phyloP scores from a whole-genome alignment of 768 basidiomycete genomes.

The Auricularia auricula-judae region DNA sequence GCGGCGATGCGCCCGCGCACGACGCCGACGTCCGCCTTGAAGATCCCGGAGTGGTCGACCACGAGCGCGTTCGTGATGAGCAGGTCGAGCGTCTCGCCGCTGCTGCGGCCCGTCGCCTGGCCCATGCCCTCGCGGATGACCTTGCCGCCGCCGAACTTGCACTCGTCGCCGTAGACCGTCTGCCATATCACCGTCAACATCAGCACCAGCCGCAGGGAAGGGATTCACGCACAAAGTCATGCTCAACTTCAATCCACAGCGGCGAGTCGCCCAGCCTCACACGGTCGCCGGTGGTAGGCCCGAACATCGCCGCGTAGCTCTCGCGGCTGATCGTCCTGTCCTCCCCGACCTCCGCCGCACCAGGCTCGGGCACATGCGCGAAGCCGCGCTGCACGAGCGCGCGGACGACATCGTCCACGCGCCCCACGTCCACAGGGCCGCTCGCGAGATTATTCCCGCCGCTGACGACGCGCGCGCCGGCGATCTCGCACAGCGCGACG shows the following conservation, averaged over 20 bases:
- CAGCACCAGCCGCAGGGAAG: neutral
- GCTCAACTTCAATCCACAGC: constrained; percentile 88
- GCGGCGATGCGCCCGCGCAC: constrained; percentile 72
- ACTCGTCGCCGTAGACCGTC: constrained; percentile 91
- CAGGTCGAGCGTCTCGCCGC: constrained; percentile 67
- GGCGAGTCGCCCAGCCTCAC: constrained; percentile 81
- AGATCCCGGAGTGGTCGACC: constrained; percentile 90
- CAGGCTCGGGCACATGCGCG: constrained; percentile 56
- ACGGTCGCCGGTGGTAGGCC: constrained; percentile 85
- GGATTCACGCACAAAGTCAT: constrained; percentile 46
- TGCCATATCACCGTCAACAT: constrained; percentile 15
- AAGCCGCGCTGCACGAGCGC: constrained; percentile 53
- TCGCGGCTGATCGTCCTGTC: constrained; percentile 55
- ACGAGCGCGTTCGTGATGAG: constrained; percentile 94
- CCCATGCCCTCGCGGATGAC: constrained; percentile 96
- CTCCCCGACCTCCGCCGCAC: constrained; percentile 35
- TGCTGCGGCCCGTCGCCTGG: constrained; percentile 65
- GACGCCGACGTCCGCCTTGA: constrained; percentile 95
- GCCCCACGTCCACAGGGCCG: constrained; percentile 34
- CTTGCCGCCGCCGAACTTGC: constrained; percentile 97
- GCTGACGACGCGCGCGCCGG: constrained; percentile 55
- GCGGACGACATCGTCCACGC: constrained; percentile 36
- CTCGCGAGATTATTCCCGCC: constrained; percentile 74
- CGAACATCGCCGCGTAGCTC: constrained; percentile 87
- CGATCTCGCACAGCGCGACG: constrained; percentile 70